Base-by-base conservation (phyloP, 2,329 filamentous ascomycete genomes). In the Colletotrichum liriopes region DNA sequence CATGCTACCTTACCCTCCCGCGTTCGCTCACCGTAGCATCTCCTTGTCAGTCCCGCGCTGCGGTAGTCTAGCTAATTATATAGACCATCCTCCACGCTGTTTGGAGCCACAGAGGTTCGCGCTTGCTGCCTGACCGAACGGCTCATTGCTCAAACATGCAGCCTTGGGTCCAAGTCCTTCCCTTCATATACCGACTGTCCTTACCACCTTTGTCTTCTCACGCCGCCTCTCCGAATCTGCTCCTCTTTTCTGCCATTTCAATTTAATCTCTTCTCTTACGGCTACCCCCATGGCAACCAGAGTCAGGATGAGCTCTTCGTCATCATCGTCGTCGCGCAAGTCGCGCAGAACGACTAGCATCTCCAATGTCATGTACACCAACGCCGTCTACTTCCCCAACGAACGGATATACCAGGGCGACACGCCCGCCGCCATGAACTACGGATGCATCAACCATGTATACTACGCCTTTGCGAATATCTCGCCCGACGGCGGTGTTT, bases 321-420 rank as follows among this genome's bases (percentile, higher is more conserved):
- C 61, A n/a, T 82, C 67, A 20, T 71, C 67, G 18, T 82, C 83
- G 43, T 85, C 84, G 54, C 84, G 83, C 77, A 86, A 82, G 79
- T 81, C 84, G 75, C 85, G 84, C 73, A 83, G 86, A 76, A 79
- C 83, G 52, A 81, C 82, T 47, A 86, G 85, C 80, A 79, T 83
- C 51, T 82, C 83, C 32, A 84, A 81, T 72, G 84, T 91, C 73
- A 88, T 90, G 83, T 88, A 86, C 79, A 89, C 89, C 78, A 96
- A 96, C 81, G 93, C 92, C 29, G 92, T 94, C 23, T 96, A 96
- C 83, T 96, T 94, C 81, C 93, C 93, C n/a, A 96, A 94, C 82
- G 91, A 90, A 84, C 87, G 91, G 71, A 89, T 94, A 75, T 94
- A 95, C 82, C 87, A 88, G 68, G 89, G 92, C 74, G 90, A 94